Base-by-base conservation (phyloP, 148 eudicot genomes). In the Drosera capensis region DNA sequence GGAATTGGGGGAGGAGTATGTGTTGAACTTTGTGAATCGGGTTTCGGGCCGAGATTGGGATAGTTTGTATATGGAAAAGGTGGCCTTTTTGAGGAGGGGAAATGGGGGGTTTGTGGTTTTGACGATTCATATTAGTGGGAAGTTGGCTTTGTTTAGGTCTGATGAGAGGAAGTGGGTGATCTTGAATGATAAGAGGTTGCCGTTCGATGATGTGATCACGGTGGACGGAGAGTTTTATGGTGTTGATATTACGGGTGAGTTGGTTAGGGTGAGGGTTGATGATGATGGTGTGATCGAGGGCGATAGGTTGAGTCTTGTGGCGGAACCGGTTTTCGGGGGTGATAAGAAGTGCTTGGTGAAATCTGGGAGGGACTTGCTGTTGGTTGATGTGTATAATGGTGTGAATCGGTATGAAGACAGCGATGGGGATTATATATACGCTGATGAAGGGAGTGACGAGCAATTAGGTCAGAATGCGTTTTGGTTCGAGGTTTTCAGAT, bases 51-150 rank as follows among this genome's bases (percentile, higher is more conserved):
- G 71, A 14, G 71, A 70, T 49, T 72, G 63, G 8, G 68, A 72
- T 3, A 66, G 66, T 35, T 40, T 74, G 25, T 65, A 77, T 28
- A 68, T 55, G 68, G 95, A 80, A 24, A 80, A 78, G 49, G 92
- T 85, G 16, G 92, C 82, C 1, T 60, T 61, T 43, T 51, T 57
- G 22, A 15, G 52, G 18, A 21, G 20, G 18, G 47, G 40, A 16
- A 46, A 26, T 55, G 75, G 44, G 22, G 57, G 66, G 19, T 71
- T 56, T 48, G 57, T 68, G 49, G 57, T 85, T 3, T 66, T 85
- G 51, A 77, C 95, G 0, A 66, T 77, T 49, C 80, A 85, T 60
- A 72, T 75, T 19, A 70, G 76, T 43, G 95, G 95, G 35, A 77
- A 65, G 66, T 40, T 85, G 48, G 86, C 79, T 14, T 25, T 85